Base-by-base conservation (phyloP, 179 eudicot species). In the Corrigiola litoralis region DNA sequence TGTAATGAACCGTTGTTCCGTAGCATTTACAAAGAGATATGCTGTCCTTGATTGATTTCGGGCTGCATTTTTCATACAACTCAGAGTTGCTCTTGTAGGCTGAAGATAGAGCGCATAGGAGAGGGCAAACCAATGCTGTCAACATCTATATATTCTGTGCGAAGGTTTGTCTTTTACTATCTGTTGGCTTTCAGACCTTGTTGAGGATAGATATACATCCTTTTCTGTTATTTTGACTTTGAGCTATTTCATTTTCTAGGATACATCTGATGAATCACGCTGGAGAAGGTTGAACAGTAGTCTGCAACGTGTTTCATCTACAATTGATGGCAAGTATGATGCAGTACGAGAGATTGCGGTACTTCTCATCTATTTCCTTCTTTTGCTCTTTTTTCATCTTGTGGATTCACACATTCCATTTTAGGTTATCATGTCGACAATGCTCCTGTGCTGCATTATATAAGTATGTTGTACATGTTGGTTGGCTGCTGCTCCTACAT, bases 41-140 rank as follows among this genome's bases (percentile, higher is more conserved):
- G 56, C 44, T 64, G 13, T 31, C 34, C 21, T 48, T 16, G 37
- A 52, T 74, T 61, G 46, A 21, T 69, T 27, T 72, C 18, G 18
- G 31, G 32, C n/a, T 46, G 25, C 52, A 36, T 6, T 40, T 27
- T 34, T 14, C 58, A 63, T 66, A 67, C 58, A 13, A 14, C 36
- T 66, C 28, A 51, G 24, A 16, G 49, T 38, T 76, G 69, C 62
- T 56, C 71, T 60, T 78, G 70, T 69, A 95, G 99, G 99, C 99
- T 57, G 99, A 95, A 78, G 88, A 81, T 79, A 79, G 99, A 82
- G 96, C 97, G 21, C 99, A 95, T 67, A 91, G 99, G 72, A 80
- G 84, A 69, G 99, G 99, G 33, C 99, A 95, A 76, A 86, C 83
- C 41, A 88, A 87, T 69, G 87, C 89, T 32, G 97, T 95, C 71